These are phyloP conservation scores for Arxiozyma bovina DNA, from an alignment of 1,139 yeast genomes.

Conservation along the genomic window DNA sequence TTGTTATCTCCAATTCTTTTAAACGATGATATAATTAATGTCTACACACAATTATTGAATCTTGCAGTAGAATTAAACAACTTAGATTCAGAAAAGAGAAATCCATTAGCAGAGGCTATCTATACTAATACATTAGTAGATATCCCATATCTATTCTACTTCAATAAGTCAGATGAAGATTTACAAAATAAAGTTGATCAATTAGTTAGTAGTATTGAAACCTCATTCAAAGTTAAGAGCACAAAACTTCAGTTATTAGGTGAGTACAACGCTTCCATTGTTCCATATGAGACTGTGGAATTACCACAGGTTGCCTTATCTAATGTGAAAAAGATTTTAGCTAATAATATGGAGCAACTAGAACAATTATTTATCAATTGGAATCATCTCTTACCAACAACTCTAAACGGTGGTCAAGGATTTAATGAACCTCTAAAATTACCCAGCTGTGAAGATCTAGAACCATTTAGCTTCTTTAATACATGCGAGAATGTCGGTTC, in stretches of 20 bases:
- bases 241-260: conserved; percentile 19
- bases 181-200: conserved; percentile 36
- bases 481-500: conserved; percentile 35
- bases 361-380: conserved; percentile 29
- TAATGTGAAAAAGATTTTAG: conserved; percentile 38
- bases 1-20: conserved; percentile 55
- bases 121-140: conserved; percentile 56
- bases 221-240: conserved; percentile 16
- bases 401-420: conserved; percentile 22
- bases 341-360: conserved; percentile 34
- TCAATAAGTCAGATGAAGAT: conserved; percentile 34
- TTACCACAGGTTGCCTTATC: conserved; percentile 47
- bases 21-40: conserved; percentile 40
- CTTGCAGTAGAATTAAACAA: conserved; percentile 51
- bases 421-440: conserved; percentile 27
- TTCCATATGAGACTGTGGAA: conserved; percentile 49
- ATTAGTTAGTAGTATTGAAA: conserved; percentile 39
- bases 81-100: conserved; percentile 33
- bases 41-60: conserved; percentile 49
- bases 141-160: conserved; percentile 58
- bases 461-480: conserved; percentile 25
- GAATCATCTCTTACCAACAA: conserved; percentile 20
- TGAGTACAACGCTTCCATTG: conserved; percentile 26
- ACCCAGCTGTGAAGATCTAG: conserved; percentile 39
- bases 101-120: conserved; percentile 60